Evolutionary conservation across 2,329 filamentous ascomycete genomes (phyloP).

Genomic region (Conoideocrella luteorostrata): DNA sequence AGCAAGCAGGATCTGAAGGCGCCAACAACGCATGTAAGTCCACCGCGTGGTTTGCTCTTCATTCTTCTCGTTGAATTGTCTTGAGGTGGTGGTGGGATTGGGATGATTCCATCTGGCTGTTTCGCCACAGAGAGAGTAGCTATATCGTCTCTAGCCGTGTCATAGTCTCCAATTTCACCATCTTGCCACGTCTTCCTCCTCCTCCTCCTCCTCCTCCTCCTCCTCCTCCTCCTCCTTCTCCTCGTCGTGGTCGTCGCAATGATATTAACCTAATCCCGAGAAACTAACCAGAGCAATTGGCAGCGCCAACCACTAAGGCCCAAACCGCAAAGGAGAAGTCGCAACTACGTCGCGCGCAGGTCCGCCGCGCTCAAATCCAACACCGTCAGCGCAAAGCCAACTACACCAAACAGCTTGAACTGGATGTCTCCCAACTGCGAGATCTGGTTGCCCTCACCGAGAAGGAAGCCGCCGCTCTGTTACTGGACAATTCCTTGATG

Average conservation of each 20-base stretch:
- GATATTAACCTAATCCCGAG: too few relatives aligned
- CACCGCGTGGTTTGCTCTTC: too few relatives aligned
- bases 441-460: constrained; percentile 38
- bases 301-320: constrained; percentile 8
- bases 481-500: constrained; percentile 38
- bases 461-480: constrained; percentile 30
- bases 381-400: constrained; percentile 51
- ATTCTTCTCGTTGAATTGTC: too few relatives aligned
- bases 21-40: neutral
- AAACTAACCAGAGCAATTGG: too few relatives aligned
- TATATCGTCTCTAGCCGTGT: too few relatives aligned
- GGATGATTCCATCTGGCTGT: too few relatives aligned
- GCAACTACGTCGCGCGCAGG: constrained; percentile 42
- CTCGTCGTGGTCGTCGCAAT: too few relatives aligned
- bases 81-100: too few relatives aligned
- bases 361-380: constrained; percentile 46
- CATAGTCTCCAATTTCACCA: too few relatives aligned
- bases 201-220: too few relatives aligned
- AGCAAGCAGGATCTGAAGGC: neutral
- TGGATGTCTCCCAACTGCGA: constrained; percentile 41
- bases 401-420: constrained; percentile 48
- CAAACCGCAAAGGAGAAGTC: constrained; percentile 31
- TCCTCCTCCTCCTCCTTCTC: neutral
- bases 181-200: too few relatives aligned
- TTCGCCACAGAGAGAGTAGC: too few relatives aligned